Evolutionary conservation across 2,329 filamentous ascomycete genomes (phyloP).

Genomic region (Lachnum nothofagi): DNA sequence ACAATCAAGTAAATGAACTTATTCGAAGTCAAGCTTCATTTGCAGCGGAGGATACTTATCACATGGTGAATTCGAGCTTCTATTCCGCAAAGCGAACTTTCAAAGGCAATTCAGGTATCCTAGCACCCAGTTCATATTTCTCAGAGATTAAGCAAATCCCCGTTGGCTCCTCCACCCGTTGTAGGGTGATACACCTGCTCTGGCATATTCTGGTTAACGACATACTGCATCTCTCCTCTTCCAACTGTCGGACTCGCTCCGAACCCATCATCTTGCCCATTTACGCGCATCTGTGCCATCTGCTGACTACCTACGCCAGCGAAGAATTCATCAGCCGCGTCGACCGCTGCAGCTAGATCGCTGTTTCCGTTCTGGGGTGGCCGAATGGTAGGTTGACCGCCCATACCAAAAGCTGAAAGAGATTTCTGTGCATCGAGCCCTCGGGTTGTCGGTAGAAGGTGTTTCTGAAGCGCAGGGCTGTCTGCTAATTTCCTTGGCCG

Average conservation of each 20-base stretch:
- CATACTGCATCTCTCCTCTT: constrained; percentile 52
- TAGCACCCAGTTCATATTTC: neutral
- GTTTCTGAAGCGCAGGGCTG: constrained; percentile 78
- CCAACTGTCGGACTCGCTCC: constrained; percentile 47
- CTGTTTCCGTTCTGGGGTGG: constrained; percentile 33
- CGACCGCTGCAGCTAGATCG: constrained; percentile 66
- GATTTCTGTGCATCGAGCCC: constrained; percentile 54
- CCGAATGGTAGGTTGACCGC: constrained; percentile 31
- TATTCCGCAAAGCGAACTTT: neutral
- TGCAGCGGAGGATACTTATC: no score
- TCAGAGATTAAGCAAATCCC: constrained; percentile 65
- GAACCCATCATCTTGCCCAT: constrained; percentile 57
- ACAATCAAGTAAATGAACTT: no score
- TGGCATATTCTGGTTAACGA: constrained; percentile 77
- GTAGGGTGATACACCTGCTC: constrained; percentile 70
- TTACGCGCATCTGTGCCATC: constrained; percentile 66
- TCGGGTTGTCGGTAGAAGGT: constrained; percentile 51
- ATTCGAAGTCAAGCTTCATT: no score
- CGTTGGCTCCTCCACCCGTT: constrained; percentile 59
- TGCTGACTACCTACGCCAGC: constrained; percentile 68
- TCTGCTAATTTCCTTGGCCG: constrained; percentile 73
- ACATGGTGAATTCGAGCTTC: no score
- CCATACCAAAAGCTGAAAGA: constrained; percentile 53
- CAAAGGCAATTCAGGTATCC: neutral
- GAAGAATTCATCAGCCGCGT: constrained; percentile 86